Percentiles rank a stretch among this genome's conserved stretches.
These are phyloP conservation scores for Coffea eugenioides DNA, from an alignment of 257 asterid genomes.

Conservation along the genomic window DNA sequence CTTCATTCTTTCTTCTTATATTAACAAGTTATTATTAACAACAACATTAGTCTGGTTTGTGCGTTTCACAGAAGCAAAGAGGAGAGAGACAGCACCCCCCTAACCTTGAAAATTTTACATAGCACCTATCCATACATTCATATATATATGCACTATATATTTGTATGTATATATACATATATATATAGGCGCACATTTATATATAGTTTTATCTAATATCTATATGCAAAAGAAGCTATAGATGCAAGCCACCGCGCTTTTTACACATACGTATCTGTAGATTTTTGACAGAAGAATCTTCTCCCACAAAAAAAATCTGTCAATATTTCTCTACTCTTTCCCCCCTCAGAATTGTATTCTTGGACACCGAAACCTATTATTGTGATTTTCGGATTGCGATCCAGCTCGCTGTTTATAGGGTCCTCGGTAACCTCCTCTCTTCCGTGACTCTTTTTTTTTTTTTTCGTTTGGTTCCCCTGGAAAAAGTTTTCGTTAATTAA, in stretches of 20 bases:
- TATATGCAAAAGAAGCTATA: not conserved
- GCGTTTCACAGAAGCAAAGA: not conserved
- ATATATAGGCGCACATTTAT: not conserved
- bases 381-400: constrained; percentile 26
- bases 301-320: not conserved
- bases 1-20: not conserved
- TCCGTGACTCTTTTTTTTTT: not conserved
- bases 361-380: not conserved
- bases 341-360: not conserved
- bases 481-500: not conserved
- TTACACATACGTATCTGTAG: constrained; percentile 1
- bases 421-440: constrained; percentile 12
- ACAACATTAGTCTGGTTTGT: not conserved
- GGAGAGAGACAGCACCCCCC: not conserved
- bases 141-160: too few relatives aligned
- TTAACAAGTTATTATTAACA: too few relatives aligned
- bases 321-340: not conserved
- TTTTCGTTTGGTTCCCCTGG: not conserved
- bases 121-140: too few relatives aligned
- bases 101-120: too few relatives aligned
- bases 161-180: too few relatives aligned
- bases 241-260: not conserved
- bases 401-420: constrained; percentile 29
- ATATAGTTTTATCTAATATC: too few relatives aligned
- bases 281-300: not conserved